These are phyloP conservation scores for Penicillium desertorum DNA, from an alignment of 495 filamentous ascomycete genomes.

Conservation along the genomic window DNA sequence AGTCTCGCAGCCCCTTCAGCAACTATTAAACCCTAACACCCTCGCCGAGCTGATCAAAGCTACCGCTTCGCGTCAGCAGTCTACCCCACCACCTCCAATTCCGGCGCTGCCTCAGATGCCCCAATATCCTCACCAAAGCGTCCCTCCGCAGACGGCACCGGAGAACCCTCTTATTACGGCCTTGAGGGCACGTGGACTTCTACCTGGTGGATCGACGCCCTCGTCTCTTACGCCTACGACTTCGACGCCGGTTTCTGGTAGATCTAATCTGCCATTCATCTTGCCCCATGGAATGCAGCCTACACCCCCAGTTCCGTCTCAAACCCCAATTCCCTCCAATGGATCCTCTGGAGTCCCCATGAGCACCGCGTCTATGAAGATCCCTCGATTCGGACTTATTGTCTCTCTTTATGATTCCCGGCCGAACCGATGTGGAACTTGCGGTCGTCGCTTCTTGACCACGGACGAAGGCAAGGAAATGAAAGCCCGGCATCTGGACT, in stretches of 20 bases:
- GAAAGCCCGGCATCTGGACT: constrained; percentile 94
- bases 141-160: constrained; percentile 33
- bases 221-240: constrained; percentile 25
- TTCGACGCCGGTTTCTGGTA: constrained; percentile 23
- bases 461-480: constrained; percentile 75
- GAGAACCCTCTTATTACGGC: constrained; percentile 50
- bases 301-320: constrained; percentile 37
- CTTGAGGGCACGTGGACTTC: constrained; percentile 47
- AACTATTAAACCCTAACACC: constrained; percentile 47
- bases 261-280: constrained; percentile 40
- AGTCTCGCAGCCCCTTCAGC: constrained; percentile 42
- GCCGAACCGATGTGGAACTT: constrained; percentile 84
- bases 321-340: constrained; percentile 25
- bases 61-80: constrained; percentile 46
- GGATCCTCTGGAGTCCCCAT: constrained; percentile 62
- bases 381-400: constrained; percentile 71
- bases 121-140: constrained; percentile 25
- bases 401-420: constrained; percentile 71
- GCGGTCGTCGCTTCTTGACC: constrained; percentile 79
- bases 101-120: constrained; percentile 30
- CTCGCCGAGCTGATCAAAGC: constrained; percentile 52
- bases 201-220: constrained; percentile 42
- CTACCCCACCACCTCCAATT: constrained; percentile 38
- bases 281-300: constrained; percentile 42
- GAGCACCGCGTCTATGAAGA: constrained; percentile 73